These are phyloP conservation scores for Tuber magnatum DNA, from an alignment of 495 filamentous ascomycete species.

Conservation along the genomic window DNA sequence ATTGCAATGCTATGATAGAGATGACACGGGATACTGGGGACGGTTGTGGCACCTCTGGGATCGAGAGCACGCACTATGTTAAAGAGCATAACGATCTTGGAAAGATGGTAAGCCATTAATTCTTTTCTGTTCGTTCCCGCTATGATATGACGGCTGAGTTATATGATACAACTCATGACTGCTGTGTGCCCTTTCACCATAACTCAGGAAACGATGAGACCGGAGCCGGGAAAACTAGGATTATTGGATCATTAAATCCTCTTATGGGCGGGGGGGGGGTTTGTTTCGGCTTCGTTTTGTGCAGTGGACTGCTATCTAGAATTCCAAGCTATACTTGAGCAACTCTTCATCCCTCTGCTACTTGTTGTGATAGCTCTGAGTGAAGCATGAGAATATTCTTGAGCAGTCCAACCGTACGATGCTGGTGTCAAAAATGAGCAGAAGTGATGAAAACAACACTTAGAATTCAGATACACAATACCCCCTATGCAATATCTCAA, in stretches of 20 bases:
- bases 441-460: too few relatives aligned
- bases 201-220: not conserved
- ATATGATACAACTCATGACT: not conserved
- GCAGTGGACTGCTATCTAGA: not conserved
- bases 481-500: too few relatives aligned
- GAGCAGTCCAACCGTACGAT: not conserved
- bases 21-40: not conserved
- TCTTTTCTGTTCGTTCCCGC: not conserved
- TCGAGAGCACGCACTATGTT: not conserved
- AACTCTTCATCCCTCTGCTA: not conserved
- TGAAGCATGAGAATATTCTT: not conserved
- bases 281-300: not conserved
- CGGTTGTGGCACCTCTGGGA: not conserved
- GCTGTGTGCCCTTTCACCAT: not conserved
- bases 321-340: not conserved
- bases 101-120: not conserved
- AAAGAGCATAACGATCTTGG: not conserved
- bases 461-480: too few relatives aligned
- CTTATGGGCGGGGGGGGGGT: not conserved
- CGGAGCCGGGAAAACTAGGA: not conserved
- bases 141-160: not conserved
- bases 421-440: too few relatives aligned
- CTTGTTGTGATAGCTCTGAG: not conserved
- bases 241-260: not conserved
- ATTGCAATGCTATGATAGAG: not conserved